Base-by-base conservation (phyloP, 768 basidiomycete species). In the Coprinellus micaceus region DNA sequence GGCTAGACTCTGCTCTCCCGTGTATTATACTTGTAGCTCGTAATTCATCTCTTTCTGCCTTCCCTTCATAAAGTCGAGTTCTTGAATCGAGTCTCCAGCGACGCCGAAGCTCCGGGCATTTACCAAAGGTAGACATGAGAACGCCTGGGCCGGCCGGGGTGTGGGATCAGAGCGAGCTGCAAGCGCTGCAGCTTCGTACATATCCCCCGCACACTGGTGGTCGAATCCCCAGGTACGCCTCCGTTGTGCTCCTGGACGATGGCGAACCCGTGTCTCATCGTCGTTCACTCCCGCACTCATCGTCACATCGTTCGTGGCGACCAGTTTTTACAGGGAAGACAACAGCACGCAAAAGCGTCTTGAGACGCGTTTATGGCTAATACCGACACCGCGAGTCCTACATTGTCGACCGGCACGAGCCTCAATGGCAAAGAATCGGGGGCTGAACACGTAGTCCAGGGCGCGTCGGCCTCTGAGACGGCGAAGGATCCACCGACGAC, bases 351-450 rank as follows among this genome's bases (percentile, higher is more conserved):
- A 67, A 65, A 69, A 73, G 83, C 84, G 85, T 87, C 84, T 75
- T 71, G 60, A 71, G 81, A 85, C 87, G 86, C 85, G 88, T 88
- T 76, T 83, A 90, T 90, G 88, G 88, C 86, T 69, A 76, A 82
- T 77, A 79, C 72, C 73, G 83, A 82, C 70, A 72, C 73, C 66
- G 68, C 74, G 71, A 64, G 69, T 60, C 71, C 71, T 67, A 71
- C 71, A 72, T 70, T 71, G 70, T 66, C 75, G 66, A 79, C 79
- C 66, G 70, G 39, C 48, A 6, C 56, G 48, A 57, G 56, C 40
- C 49, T 72, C 67, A 75, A 69, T 65, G 68, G 67, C 64, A 65
- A 70, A 68, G 75, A 71, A 70, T 68, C 64, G 41, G 17, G 40
- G 37, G 36, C 15, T 15, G 69, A 65, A 69, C 59, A 63, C 62